Conservation (phyloP, 441 rosid species). For the Adansonia rubrostipa region DNA sequence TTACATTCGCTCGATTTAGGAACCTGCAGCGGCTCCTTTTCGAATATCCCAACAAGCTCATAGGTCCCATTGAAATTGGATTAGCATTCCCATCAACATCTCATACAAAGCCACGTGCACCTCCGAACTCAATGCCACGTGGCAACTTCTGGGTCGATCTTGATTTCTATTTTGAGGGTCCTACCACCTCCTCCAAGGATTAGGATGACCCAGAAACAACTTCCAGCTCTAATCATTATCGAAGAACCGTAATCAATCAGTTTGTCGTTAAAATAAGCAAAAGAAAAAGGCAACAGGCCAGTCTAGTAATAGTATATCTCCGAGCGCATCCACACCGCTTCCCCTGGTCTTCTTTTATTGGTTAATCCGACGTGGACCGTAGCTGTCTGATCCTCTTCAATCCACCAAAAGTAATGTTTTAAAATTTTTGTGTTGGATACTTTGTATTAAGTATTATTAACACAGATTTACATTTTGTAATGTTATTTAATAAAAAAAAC, state of each 20-base stretch:
- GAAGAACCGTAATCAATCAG: not conserved
- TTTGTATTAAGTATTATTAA: no score
- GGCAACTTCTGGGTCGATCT: not conserved
- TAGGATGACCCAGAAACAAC: constrained; percentile 26
- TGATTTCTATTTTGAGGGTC: not conserved
- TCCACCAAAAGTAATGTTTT: no score
- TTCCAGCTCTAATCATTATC: not conserved
- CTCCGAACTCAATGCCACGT: not conserved
- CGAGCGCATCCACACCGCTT: not conserved
- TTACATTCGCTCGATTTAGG: not conserved
- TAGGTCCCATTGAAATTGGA: constrained; percentile 23
- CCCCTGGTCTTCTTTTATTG: constrained; percentile 27
- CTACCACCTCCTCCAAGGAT: constrained; percentile 19
- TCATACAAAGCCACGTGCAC: constrained; percentile 13
- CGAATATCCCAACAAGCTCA: not conserved
- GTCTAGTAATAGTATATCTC: constrained; percentile 18
- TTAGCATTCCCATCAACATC: constrained; percentile 21
- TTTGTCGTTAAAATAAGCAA: not conserved
- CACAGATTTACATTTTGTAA: no score
- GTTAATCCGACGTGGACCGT: constrained; percentile 44
- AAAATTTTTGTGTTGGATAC: no score
- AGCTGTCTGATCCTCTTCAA: not conserved
- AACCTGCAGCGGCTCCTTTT: not conserved
- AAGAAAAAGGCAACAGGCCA: not conserved
- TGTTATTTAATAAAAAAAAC: no score